These are phyloP conservation scores for Dictyophora rubrovolvata DNA, from an alignment of 768 basidiomycete species.

Conservation along the genomic window DNA sequence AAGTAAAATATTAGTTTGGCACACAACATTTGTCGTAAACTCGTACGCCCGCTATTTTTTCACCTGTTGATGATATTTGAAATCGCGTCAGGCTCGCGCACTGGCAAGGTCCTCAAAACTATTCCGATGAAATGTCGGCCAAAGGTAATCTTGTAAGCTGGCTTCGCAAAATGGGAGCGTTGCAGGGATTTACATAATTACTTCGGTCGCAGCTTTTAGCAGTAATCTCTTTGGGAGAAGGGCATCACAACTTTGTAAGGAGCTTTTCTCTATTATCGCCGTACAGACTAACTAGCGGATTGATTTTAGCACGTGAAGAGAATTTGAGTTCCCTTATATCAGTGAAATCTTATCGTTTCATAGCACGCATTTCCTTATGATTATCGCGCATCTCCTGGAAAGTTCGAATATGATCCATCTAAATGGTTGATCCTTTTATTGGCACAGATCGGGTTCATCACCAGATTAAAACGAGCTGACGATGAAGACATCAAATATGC, in stretches of 20 bases:
- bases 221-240: slow-evolving; percentile 63
- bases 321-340: not conserved
- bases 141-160: slow-evolving; percentile 54
- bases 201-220: slow-evolving; percentile 42
- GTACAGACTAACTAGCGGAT: not conserved
- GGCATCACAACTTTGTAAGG: slow-evolving; percentile 67
- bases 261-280: not conserved
- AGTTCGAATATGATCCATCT: slow-evolving; percentile 66
- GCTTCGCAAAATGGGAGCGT: not conserved
- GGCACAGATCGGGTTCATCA: slow-evolving; percentile 36
- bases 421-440: slow-evolving; percentile 65
- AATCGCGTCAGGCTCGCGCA: slow-evolving; percentile 48
- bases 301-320: not conserved
- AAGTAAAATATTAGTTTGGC: slow-evolving; percentile 40
- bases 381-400: slow-evolving; percentile 61
- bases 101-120: slow-evolving; percentile 75
- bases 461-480: slow-evolving; percentile 38
- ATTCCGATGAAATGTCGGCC: slow-evolving; percentile 72
- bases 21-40: slow-evolving; percentile 62
- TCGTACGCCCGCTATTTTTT: slow-evolving; percentile 34
- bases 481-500: slow-evolving; percentile 37
- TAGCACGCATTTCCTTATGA: slow-evolving; percentile 74
- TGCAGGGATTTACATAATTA: not conserved
- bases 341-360: slow-evolving; percentile 8
- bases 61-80: not conserved